Evolutionary conservation across 179 eudicot genomes (phyloP), one percentile per base, ranked within the genome.

Genomic region (Actinidia arguta): DNA sequence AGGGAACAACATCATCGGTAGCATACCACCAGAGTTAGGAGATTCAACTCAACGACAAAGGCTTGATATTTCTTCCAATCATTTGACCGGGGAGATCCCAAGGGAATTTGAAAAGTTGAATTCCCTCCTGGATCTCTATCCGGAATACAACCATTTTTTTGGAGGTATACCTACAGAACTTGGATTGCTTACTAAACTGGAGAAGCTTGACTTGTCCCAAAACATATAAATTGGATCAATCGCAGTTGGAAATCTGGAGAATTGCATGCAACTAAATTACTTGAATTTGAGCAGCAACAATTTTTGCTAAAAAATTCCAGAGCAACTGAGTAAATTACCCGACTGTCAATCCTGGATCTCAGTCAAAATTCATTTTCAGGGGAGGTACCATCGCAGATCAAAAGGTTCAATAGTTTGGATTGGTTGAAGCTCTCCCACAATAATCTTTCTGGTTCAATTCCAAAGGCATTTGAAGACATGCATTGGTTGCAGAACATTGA

Each of bases 101-200:
- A n/a, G n/a, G n/a, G n/a, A n/a, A n/a, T n/a, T n/a, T n/a, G n/a
- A n/a, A n/a, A n/a, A n/a, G n/a, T 75, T 90, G 78, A 62, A 64
- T 64, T 79, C 77, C 0, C 73, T 92, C 75, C 83, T 80, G 64
- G 68, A 86, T 46, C 90, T 92, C 0, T 79, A 83, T 42, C 76
- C 91, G 74, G 80, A 82, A 66, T 75, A 83, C 24, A 92, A 91
- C 82, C 58, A 80, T 36, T 86, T 92, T 7, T 70, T 76, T 8
- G 95, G 95, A 20, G 79, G 8, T 4, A 73, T 92, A 24, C 92
- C 95, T 4, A 17, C 22, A 59, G 90, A 90, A 68, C 52, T 91
- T 16, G 88, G 90, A 3, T 20, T 51, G 7, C 58, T 92, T 70
- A 44, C 75, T 3, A 42, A 87, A 2, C 84, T 91, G 75, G 62